These are phyloP conservation scores for Ophiostoma australiae DNA, from an alignment of 2,329 filamentous ascomycete species.

Conservation along the genomic window DNA sequence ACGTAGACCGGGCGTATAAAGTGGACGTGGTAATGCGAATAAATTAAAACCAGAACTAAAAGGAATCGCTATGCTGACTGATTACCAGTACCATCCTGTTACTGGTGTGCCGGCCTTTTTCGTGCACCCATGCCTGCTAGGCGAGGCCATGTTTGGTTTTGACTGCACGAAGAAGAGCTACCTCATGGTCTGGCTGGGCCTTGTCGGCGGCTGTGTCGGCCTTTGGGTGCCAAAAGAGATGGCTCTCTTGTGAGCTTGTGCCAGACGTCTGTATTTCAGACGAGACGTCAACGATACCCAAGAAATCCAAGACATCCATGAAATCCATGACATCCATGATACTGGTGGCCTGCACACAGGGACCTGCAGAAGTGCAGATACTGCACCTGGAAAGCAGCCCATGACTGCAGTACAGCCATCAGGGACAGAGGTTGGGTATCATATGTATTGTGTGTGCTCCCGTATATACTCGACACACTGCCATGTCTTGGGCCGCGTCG, in stretches of 20 bases:
- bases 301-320: background rate
- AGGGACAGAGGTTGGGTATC: conserved; percentile 15
- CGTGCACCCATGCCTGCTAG: conserved; percentile 86
- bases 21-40: too few species aligned
- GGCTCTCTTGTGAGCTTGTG: conserved; percentile 39
- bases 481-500: background rate
- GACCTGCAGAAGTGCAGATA: background rate
- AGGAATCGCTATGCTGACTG: conserved; percentile 11
- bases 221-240: conserved; percentile 71
- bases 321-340: background rate
- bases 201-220: conserved; percentile 75
- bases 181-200: conserved; percentile 82
- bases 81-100: conserved; percentile 69
- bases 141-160: conserved; percentile 69
- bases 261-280: background rate
- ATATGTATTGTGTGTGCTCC: conserved; percentile 15
- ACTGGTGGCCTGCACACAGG: background rate
- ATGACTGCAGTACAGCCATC: background rate
- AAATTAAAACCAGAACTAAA: background rate
- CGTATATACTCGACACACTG: background rate
- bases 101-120: conserved; percentile 78
- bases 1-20: background rate
- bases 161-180: conserved; percentile 62
- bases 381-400: too few species aligned
- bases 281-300: background rate